These are phyloP conservation scores for Tricholoma furcatifolium DNA, from an alignment of 768 basidiomycete species.

Conservation along the genomic window DNA sequence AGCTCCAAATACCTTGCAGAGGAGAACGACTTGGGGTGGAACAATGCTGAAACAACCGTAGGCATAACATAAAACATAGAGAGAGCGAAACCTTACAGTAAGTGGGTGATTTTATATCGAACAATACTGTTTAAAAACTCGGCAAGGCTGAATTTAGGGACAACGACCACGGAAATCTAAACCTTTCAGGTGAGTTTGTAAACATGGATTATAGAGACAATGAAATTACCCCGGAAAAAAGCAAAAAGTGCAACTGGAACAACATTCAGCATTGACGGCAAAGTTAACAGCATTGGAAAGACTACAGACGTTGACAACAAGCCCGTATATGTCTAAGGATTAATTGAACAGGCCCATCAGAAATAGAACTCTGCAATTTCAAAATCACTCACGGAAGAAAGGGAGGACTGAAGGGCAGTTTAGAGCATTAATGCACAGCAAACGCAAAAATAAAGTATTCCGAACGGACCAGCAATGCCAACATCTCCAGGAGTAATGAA, in stretches of 20 bases:
- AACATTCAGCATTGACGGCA: not conserved
- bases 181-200: not conserved
- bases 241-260: slow-evolving; percentile 46
- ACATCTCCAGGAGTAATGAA: slow-evolving; percentile 54
- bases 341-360: not conserved
- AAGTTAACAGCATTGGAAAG: not conserved
- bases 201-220: not conserved
- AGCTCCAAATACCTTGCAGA: slow-evolving; percentile 56
- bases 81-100: slow-evolving; percentile 40
- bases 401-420: slow-evolving; percentile 43
- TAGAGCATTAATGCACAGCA: not conserved
- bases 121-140: slow-evolving; percentile 55
- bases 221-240: slow-evolving; percentile 50
- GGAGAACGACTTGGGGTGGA: slow-evolving; percentile 62
- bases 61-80: not conserved
- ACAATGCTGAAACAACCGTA: slow-evolving; percentile 42
- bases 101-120: slow-evolving; percentile 52
- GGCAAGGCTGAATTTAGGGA: slow-evolving; percentile 62
- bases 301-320: slow-evolving; percentile 51
- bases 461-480: slow-evolving; percentile 48
- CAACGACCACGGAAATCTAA: slow-evolving; percentile 55
- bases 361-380: not conserved
- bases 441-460: not conserved
- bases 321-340: slow-evolving; percentile 55
- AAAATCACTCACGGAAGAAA: slow-evolving; percentile 50